phyloP scores from a whole-genome alignment of 2,329 filamentous ascomycete genomes.

The Aspergillus clavatus region DNA sequence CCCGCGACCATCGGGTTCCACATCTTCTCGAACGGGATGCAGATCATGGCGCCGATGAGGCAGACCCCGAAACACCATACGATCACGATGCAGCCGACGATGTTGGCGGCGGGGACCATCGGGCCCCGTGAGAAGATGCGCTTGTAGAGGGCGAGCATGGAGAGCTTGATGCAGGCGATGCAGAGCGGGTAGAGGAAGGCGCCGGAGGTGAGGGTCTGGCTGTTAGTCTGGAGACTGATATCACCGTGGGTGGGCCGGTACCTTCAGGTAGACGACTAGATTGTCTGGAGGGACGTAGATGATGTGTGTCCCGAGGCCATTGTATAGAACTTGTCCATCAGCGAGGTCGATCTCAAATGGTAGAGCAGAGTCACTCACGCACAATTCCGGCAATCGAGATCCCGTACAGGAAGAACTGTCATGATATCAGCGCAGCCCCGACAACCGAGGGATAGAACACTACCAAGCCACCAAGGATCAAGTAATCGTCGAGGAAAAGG shows the following conservation, averaged over 20 bases:
- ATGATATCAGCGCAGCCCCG: constrained; percentile 10
- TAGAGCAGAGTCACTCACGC: constrained; percentile 11
- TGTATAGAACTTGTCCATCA: constrained; percentile 18
- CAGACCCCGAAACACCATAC: constrained; percentile 23
- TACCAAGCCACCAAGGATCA: constrained; percentile 11
- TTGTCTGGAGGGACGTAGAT: constrained; percentile 14
- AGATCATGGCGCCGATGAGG: constrained; percentile 21
- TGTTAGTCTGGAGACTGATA: too few relatives aligned
- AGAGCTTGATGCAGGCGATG: constrained; percentile 25
- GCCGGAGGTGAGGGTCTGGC: constrained; percentile 20
- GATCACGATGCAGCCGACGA: constrained; percentile 17
- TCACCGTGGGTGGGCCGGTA: too few relatives aligned
- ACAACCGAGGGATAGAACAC: constrained; percentile 4
- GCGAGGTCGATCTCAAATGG: not conserved
- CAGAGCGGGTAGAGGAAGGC: constrained; percentile 22
- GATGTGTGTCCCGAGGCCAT: constrained; percentile 21
- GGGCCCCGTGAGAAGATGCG: constrained; percentile 20
- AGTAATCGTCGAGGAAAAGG: constrained; percentile 12
- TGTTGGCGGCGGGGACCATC: constrained; percentile 20
- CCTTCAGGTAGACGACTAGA: constrained; percentile 20
- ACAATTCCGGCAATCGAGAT: constrained; percentile 22
- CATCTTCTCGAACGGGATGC: constrained; percentile 22
- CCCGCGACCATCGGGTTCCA: constrained; percentile 21
- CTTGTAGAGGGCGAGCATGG: constrained; percentile 26
- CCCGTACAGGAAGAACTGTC: constrained; percentile 20